Percentiles rank a stretch among this genome's conserved stretches.
These are phyloP conservation scores for Fusarium pseudocircinatum DNA, from an alignment of 2,329 filamentous ascomycete species.

Conservation along the genomic window DNA sequence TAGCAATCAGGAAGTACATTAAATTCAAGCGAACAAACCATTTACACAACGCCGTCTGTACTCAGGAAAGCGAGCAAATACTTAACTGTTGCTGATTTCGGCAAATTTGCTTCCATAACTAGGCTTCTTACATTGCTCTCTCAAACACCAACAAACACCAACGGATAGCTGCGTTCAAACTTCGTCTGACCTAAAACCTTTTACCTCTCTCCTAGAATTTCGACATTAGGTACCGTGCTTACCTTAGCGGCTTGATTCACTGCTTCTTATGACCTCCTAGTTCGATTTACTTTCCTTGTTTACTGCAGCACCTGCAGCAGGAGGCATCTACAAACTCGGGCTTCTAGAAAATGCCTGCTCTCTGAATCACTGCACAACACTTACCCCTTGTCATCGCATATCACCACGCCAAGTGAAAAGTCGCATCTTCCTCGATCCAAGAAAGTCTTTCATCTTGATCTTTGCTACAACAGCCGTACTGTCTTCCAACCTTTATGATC, in stretches of 20 bases:
- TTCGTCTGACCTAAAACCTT: neutral
- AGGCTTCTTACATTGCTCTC: neutral
- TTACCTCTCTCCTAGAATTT: neutral
- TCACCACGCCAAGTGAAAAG: neutral
- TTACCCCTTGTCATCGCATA: neutral
- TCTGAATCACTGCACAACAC: slow-evolving; percentile 22
- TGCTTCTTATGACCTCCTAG: neutral
- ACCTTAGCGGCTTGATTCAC: neutral
- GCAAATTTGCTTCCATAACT: neutral
- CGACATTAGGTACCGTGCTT: neutral
- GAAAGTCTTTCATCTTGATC: neutral
- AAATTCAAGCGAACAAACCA: neutral
- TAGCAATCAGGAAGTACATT: neutral
- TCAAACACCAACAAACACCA: neutral
- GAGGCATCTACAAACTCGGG: neutral
- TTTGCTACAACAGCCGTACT: neutral
- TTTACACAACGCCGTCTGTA: neutral
- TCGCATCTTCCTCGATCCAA: neutral
- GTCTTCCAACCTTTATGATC: neutral
- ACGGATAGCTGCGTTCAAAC: slow-evolving; percentile 3
- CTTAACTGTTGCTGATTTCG: neutral
- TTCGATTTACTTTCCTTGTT: neutral
- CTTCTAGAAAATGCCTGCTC: neutral
- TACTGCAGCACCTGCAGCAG: neutral
- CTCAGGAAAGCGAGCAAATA: neutral